Percentiles rank a stretch among this genome's conserved stretches.
These are phyloP conservation scores for Vanderwaltozyma tropicalis DNA, from an alignment of 805 yeast genomes.

Conservation along the genomic window DNA sequence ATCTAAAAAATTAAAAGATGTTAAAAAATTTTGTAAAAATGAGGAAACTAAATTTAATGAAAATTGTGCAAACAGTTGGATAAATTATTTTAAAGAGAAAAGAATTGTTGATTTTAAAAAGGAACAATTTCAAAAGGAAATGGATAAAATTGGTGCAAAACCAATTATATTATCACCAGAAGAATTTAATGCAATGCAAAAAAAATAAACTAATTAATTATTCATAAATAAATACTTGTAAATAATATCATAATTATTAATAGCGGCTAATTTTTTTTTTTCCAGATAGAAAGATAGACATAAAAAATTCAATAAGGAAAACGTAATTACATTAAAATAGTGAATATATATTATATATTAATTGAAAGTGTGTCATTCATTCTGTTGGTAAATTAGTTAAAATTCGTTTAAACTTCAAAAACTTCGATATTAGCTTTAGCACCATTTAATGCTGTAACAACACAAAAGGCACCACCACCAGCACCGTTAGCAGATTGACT, in stretches of 20 bases:
- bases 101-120: slow-evolving; percentile 63
- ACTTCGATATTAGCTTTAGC: slow-evolving; percentile 65
- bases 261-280: too few relatives aligned
- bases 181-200: background rate
- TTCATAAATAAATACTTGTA: background rate
- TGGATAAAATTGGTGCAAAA: background rate
- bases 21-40: slow-evolving; percentile 46
- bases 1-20: slow-evolving; percentile 35
- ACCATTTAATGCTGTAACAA: slow-evolving; percentile 60
- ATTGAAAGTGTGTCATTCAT: too few relatives aligned
- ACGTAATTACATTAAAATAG: too few relatives aligned
- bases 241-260: background rate
- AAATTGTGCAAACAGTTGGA: slow-evolving; percentile 86
- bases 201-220: background rate
- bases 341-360: too few relatives aligned
- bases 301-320: too few relatives aligned
- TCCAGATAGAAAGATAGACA: too few relatives aligned
- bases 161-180: slow-evolving; percentile 2
- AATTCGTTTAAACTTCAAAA: slow-evolving; percentile 27
- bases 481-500: slow-evolving; percentile 37
- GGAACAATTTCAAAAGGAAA: slow-evolving; percentile 1
- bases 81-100: slow-evolving; percentile 80
- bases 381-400: too few relatives aligned
- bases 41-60: slow-evolving; percentile 51
- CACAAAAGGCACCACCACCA: slow-evolving; percentile 73